Evolutionary conservation across 169 alveolate species (phyloP), one percentile per base, ranked within the genome.

Genomic region (Eimeria zaria): DNA sequence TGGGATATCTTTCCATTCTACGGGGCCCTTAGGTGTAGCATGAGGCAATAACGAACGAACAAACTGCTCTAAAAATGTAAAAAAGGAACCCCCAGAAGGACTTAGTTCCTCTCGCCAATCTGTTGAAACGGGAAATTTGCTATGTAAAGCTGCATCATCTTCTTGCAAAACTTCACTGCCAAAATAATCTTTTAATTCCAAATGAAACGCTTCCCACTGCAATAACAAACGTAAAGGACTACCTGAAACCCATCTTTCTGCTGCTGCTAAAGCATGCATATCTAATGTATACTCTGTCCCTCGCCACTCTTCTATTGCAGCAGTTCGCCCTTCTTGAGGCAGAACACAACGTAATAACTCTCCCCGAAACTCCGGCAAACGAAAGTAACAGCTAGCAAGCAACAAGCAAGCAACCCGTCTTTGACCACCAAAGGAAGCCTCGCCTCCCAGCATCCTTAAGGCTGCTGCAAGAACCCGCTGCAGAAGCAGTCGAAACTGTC

Each of bases 61-160:
- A 96, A 96, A 96, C 55, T 96, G 97, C 87, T 96, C 97, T 30
- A 96, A 89, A 44, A 91, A 96, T 0, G 91, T 48, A 69, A 96
- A 96, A 62, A 96, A 96, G 73, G 74, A 44, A 22, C 91, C 33
- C 44, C 96, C 96, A 36, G 90, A 22, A 33, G 76, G 62, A 41
- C 94, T n/a, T 22, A 91, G 51, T 60, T 36, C 64, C 14, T 44
- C 69, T 51, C 78, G 9, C 97, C 97, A 96, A 41, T 53, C 55
- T 6, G 55, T 48, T 24, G 48, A 69, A 4, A 71, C 48, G 3
- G 71, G 48, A 48, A 80, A 24, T 44, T 95, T 48, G n/a, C 44
- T 80, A 7, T 51, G 78, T 48, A 95, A 24, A 24, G 74, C 41
- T 6, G 44, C 89, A 20, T 46, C 41, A 16, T 71, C 95, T 2